Evolutionary conservation across 2,329 filamentous ascomycete species (phyloP).

Genomic region (Cladosporium cucumerinum): DNA sequence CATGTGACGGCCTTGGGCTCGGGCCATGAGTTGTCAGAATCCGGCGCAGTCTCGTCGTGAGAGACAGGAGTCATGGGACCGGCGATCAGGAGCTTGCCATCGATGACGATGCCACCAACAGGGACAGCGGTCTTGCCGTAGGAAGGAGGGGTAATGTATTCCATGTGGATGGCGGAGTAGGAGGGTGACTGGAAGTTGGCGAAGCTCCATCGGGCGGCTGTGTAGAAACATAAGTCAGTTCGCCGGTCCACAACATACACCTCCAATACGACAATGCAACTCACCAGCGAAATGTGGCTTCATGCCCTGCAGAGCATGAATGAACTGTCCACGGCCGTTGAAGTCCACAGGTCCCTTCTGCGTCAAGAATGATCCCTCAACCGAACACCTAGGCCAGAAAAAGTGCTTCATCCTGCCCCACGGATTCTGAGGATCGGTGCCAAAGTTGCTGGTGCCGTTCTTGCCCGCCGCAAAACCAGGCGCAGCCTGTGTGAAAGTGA

Average conservation of each 20-base stretch:
- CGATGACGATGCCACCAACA: constrained; percentile 77
- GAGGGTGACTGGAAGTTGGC: constrained; percentile 82
- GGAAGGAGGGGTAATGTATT: constrained; percentile 88
- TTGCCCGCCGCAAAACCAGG: constrained; percentile 84
- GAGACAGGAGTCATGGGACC: constrained; percentile 61
- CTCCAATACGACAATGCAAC: constrained; percentile 21
- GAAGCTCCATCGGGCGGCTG: constrained; percentile 87
- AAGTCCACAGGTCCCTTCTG: constrained; percentile 78
- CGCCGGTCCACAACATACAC: not conserved
- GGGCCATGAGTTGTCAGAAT: constrained; percentile 81
- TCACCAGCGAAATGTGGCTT: constrained; percentile 92
- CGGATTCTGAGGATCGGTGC: constrained; percentile 78
- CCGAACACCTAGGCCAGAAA: constrained; percentile 87
- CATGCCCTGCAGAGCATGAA: constrained; percentile 92
- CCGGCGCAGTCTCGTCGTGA: constrained; percentile 67
- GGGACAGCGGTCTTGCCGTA: constrained; percentile 83
- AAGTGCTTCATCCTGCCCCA: constrained; percentile 91
- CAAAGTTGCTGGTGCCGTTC: constrained; percentile 79
- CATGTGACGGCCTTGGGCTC: constrained; percentile 75
- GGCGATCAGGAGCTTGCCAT: constrained; percentile 74
- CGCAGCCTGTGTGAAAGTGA: constrained; percentile 71
- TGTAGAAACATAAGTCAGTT: not conserved
- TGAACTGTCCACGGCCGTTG: constrained; percentile 73
- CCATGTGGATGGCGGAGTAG: constrained; percentile 89
- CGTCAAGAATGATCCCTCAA: constrained; percentile 81